phyloP scores from a whole-genome alignment of 345 rosid species.

The Boechera divaricarpa region DNA sequence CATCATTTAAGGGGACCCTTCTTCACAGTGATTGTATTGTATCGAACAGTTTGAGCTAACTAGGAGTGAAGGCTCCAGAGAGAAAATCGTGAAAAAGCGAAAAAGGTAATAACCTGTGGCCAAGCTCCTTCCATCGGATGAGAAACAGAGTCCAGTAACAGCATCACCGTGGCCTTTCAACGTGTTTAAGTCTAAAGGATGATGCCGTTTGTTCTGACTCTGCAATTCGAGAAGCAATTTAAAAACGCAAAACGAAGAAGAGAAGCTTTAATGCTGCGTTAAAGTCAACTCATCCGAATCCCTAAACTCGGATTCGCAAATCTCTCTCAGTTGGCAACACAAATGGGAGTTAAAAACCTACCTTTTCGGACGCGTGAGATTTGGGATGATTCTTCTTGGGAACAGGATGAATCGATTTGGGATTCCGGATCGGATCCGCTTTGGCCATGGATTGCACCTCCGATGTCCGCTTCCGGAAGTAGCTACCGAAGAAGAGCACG shows the following conservation, averaged over 20 bases:
- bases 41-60: neutral
- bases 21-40: neutral
- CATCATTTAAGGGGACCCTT: neutral
- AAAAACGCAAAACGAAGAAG: neutral
- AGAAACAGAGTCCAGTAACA: slow-evolving; percentile 79
- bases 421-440: slow-evolving; percentile 63
- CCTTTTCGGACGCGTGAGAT: slow-evolving; percentile 74
- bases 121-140: slow-evolving; percentile 71
- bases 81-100: neutral
- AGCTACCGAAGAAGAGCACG: slow-evolving; percentile 73
- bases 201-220: slow-evolving; percentile 82
- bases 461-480: slow-evolving; percentile 75
- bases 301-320: slow-evolving; percentile 25
- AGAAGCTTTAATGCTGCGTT: neutral
- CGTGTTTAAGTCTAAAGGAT: slow-evolving; percentile 92
- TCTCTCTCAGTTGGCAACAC: neutral
- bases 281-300: slow-evolving; percentile 23
- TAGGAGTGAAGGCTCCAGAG: neutral
- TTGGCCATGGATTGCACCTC: slow-evolving; percentile 74
- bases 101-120: slow-evolving; percentile 65
- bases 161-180: slow-evolving; percentile 95
- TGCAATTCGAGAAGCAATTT: slow-evolving; percentile 37
- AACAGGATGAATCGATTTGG: slow-evolving; percentile 51
- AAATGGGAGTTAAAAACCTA: neutral
- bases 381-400: slow-evolving; percentile 69